Conservation (phyloP, 495 filamentous ascomycete species). For the Lasiosphaeria hispida region DNA sequence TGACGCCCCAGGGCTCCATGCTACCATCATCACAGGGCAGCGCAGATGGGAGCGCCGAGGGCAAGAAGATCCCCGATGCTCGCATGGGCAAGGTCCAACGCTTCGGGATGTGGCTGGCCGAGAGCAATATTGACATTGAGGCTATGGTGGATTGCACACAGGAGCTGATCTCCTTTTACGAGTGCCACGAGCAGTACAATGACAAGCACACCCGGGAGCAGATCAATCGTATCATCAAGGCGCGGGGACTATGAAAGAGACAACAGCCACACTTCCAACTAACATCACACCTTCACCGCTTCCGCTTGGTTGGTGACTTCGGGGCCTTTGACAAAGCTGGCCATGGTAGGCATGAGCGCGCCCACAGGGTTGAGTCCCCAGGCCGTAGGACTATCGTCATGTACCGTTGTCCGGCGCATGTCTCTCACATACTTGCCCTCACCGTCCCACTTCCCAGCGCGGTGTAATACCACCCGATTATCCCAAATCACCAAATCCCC, state of each 20-base stretch:
- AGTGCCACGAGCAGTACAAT: conserved; percentile 84
- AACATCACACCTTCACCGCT: neutral
- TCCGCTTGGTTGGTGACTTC: neutral
- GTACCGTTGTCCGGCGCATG: conserved; percentile 55
- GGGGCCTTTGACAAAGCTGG: neutral
- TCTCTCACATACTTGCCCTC: conserved; percentile 51
- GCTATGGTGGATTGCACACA: conserved; percentile 91
- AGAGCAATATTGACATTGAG: conserved; percentile 89
- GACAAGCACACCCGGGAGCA: conserved; percentile 67
- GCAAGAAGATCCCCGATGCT: conserved; percentile 35
- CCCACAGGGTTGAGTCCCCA: conserved; percentile 45
- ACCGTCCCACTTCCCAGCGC: conserved; percentile 49
- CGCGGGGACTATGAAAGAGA: conserved; percentile 72
- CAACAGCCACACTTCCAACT: neutral
- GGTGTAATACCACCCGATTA: conserved; percentile 56
- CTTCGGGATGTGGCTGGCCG: conserved; percentile 81
- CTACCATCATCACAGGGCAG: neutral
- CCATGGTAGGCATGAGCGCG: conserved; percentile 8
- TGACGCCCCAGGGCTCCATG: conserved; percentile 14
- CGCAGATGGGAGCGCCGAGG: conserved; percentile 23
- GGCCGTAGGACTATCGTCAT: conserved; percentile 41
- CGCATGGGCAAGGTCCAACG: conserved; percentile 61
- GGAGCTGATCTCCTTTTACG: conserved; percentile 93
- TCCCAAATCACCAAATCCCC: conserved; percentile 62
- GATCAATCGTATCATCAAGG: conserved; percentile 81